Base-by-base conservation (phyloP, 2,329 filamentous ascomycete genomes). In the Monosporascus sp. region DNA sequence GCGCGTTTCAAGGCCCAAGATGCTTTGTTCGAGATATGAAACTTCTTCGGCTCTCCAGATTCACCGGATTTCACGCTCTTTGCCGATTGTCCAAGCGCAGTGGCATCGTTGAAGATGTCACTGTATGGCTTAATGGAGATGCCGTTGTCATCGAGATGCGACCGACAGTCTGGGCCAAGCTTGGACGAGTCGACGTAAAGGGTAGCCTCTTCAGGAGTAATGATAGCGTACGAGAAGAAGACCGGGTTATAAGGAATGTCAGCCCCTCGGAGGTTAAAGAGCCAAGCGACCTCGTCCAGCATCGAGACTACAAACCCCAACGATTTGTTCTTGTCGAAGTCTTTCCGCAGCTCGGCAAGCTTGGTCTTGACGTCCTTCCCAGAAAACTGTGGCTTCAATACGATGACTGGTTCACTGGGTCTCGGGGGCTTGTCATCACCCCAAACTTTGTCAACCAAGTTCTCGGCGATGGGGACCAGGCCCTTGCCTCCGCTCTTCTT, bases 201-300 rank as follows among this genome's bases (percentile, higher is more conserved):
- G 1, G 86, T 91, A 24, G 87, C 90, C 2, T 83, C 77, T 11
- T 79, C 85, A 2, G 86, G 84, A 2, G 94, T 97, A 58, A 99
- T 77, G 43, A 94, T 82, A 45, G 93, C 93, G 66, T 97, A 99
- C 17, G 93, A 94, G 73, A 97, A 97, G 77, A 99, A 97, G 49
- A 99, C 94, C 0, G 94, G 94, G 68, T 99, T 99, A 76, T 94
- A 99, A 0, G 91, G 90, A 60, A 99, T 97, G 68, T 97, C 94
- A 69, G 82, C 94, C 63, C 94, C 94, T 62, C 94, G 86, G 48
- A 99, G 76, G 72, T 99, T 99, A 77, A 97, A 97, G n/a, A 99
- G 80, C 94, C 94, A 99, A 11, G 94, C 94, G 63, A 97, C 85
- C 72, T 99, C 94, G 65, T 99, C 94, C 44, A 99, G 83, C 86